Conservation (phyloP, 2,329 filamentous ascomycete genomes). For the Exutisphaerella laricina region DNA sequence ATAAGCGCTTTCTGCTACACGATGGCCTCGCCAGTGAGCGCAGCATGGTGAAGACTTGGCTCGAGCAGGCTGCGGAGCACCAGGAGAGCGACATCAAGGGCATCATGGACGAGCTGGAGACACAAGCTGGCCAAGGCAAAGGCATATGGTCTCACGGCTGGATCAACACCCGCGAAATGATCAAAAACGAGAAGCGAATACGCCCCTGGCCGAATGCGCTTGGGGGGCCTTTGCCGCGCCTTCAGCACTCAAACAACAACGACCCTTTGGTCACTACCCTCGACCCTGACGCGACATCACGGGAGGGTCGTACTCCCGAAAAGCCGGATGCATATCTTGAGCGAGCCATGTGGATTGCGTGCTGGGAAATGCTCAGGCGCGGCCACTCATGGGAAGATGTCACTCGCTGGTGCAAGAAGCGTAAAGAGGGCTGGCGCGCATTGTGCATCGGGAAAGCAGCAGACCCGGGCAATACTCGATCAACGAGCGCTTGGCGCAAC, state of each 20-base stretch:
- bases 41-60: conserved; percentile 74
- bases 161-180: conserved; percentile 82
- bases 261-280: conserved; percentile 74
- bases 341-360: conserved; percentile 85
- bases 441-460: conserved; percentile 64
- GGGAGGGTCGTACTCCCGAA: conserved; percentile 71
- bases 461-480: conserved; percentile 42
- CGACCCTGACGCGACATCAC: conserved; percentile 81
- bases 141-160: conserved; percentile 83
- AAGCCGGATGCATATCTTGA: conserved; percentile 84
- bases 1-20: conserved; percentile 66
- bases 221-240: conserved; percentile 49
- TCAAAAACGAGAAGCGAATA: conserved; percentile 84
- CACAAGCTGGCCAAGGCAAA: conserved; percentile 63
- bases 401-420: conserved; percentile 77
- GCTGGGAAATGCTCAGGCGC: conserved; percentile 84
- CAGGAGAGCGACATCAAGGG: conserved; percentile 67
- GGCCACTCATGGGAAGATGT: conserved; percentile 71
- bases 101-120: conserved; percentile 62
- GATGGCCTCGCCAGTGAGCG: conserved; percentile 73
- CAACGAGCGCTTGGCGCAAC: conserved; percentile 55
- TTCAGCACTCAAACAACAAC: conserved; percentile 45
- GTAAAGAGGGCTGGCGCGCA: conserved; percentile 84
- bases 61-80: conserved; percentile 68
- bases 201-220: conserved; percentile 46